Evolutionary conservation across 176 grass and related monocot species (phyloP).

Genomic region (Carex littledalei): DNA sequence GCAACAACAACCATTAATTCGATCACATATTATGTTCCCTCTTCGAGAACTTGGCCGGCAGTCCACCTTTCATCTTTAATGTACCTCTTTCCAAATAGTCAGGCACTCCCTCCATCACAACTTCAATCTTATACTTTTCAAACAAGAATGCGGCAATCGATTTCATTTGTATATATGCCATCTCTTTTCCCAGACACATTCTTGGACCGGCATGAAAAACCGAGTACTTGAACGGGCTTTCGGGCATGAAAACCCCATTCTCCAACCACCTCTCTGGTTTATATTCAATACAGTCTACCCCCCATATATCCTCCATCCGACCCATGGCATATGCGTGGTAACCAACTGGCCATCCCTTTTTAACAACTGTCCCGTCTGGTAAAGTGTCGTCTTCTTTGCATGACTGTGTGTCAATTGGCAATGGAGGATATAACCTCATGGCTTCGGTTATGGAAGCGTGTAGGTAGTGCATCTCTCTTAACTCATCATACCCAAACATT

Average conservation of each 20-base stretch:
- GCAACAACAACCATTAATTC: background rate
- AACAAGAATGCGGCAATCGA: background rate
- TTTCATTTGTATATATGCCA: conserved; percentile 31
- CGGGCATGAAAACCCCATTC: conserved; percentile 11
- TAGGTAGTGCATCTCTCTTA: conserved; percentile 26
- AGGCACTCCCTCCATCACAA: background rate
- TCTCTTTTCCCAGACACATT: conserved; percentile 33
- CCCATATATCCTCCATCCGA: conserved; percentile 12
- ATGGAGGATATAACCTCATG: conserved; percentile 28
- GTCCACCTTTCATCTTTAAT: conserved; percentile 9
- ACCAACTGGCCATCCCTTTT: background rate
- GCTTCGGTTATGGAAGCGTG: conserved; percentile 27
- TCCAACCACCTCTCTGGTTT: conserved; percentile 29
- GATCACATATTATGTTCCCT: background rate
- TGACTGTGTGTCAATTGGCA: conserved; percentile 13
- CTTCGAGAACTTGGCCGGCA: background rate
- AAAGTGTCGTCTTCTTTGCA: conserved; percentile 20
- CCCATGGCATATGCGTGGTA: conserved; percentile 23
- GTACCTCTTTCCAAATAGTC: background rate
- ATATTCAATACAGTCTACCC: conserved; percentile 21
- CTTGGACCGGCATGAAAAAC: conserved; percentile 33
- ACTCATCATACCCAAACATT: conserved; percentile 19
- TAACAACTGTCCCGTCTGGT: conserved; percentile 24
- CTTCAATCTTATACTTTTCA: background rate
- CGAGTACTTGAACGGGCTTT: conserved; percentile 21